phyloP scores from a whole-genome alignment of 2,329 filamentous ascomycete genomes.

The Teratosphaeria pseudoeucalypti region DNA sequence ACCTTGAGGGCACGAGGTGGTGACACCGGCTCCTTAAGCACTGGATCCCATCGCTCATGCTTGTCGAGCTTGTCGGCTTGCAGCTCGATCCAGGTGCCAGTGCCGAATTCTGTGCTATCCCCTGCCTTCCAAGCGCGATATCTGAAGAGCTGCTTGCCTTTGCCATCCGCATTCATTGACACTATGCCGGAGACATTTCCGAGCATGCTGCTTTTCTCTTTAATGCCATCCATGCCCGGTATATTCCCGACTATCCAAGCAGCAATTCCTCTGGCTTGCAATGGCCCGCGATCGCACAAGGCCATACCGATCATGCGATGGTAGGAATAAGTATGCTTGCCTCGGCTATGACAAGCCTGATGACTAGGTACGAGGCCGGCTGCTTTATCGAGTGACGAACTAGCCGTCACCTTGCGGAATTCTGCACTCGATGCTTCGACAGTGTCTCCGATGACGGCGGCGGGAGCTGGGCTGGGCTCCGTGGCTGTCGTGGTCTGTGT shows the following conservation, averaged over 20 bases:
- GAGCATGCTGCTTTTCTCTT: conserved; percentile 1
- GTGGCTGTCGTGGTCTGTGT: background rate
- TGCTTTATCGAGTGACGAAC: background rate
- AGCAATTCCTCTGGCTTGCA: conserved; percentile 10
- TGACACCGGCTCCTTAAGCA: conserved; percentile 10
- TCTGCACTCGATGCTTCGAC: background rate
- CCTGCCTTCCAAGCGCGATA: background rate
- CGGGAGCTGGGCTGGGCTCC: background rate
- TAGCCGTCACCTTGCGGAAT: background rate
- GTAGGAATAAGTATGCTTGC: background rate
- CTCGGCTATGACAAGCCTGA: background rate
- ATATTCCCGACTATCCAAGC: conserved; percentile 22
- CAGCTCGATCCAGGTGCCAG: conserved; percentile 11
- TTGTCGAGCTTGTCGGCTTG: conserved; percentile 10
- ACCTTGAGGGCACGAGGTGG: conserved; percentile 1
- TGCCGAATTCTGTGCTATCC: conserved; percentile 3
- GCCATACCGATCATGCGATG: conserved; percentile 21
- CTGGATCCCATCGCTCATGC: conserved; percentile 17
- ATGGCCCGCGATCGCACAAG: conserved; percentile 13
- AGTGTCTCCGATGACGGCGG: background rate
- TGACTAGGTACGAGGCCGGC: background rate
- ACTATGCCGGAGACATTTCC: conserved; percentile 2
- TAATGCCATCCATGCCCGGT: conserved; percentile 1
- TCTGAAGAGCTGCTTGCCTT: conserved; percentile 1
- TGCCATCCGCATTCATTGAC: background rate